Conservation (phyloP, 192 early-diverging fungal genomes). For the Coemansia sp. region DNA sequence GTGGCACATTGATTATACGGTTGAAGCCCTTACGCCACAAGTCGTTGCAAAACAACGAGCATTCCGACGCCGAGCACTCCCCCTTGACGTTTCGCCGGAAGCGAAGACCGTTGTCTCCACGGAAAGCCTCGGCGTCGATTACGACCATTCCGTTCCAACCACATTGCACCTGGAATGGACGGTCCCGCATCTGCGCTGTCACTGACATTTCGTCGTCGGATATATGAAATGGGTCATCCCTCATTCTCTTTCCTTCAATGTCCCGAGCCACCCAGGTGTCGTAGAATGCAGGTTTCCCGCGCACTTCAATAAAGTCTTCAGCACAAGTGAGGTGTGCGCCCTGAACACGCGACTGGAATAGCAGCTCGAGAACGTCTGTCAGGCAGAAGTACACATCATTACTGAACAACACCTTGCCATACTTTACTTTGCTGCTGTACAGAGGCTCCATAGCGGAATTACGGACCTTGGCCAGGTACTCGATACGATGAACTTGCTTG, state of each 20-base stretch:
- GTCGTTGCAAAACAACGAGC: constrained; percentile 55
- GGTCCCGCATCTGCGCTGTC: constrained; percentile 17
- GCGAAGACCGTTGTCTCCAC: constrained; percentile 11
- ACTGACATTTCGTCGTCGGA: constrained; percentile 17
- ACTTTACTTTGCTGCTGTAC: constrained; percentile 8
- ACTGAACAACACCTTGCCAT: constrained; percentile 39
- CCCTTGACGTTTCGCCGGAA: constrained; percentile 21
- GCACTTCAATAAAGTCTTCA: constrained; percentile 39
- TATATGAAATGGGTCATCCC: too few species aligned
- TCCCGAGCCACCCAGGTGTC: constrained; percentile 56
- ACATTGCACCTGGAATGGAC: constrained; percentile 53
- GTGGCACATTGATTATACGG: constrained; percentile 40
- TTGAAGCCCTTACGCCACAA: constrained; percentile 30
- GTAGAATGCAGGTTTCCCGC: constrained; percentile 41
- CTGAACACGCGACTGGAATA: constrained; percentile 46
- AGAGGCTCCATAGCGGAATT: constrained; percentile 52
- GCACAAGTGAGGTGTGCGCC: constrained; percentile 52
- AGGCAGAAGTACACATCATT: constrained; percentile 51
- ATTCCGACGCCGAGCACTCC: constrained; percentile 56
- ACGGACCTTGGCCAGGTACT: constrained; percentile 50
- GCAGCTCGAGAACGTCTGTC: constrained; percentile 50
- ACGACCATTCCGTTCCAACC: constrained; percentile 55
- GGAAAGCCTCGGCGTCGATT: constrained; percentile 40
- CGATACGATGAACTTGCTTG: constrained; percentile 30
- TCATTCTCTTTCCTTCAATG: constrained; percentile 20